Conservation (phyloP, 805 yeast species). For the Barnettozyma botsteinii region DNA sequence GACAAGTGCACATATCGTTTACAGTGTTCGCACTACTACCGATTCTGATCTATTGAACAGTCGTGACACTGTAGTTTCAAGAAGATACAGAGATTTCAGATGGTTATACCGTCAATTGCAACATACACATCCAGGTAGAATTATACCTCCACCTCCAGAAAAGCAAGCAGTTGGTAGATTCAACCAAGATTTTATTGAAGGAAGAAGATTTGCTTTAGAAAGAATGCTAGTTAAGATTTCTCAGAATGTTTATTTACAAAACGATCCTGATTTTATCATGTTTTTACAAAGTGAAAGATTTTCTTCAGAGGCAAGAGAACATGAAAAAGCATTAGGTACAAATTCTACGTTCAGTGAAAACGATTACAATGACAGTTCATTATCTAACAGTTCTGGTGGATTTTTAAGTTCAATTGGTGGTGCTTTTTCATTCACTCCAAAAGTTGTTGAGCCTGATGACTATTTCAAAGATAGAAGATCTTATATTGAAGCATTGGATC, state of each 20-base stretch:
- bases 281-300: conserved; percentile 76
- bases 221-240: conserved; percentile 78
- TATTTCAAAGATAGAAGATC: conserved; percentile 66
- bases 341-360: conserved; percentile 27
- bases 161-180: conserved; percentile 92
- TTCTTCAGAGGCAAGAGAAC: conserved; percentile 61
- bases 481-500: conserved; percentile 66
- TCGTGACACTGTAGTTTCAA: conserved; percentile 54
- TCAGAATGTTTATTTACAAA: conserved; percentile 46
- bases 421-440: conserved; percentile 59
- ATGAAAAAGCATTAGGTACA: conserved; percentile 48
- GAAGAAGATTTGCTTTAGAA: conserved; percentile 77
- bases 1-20: conserved; percentile 83
- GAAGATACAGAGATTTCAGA: conserved; percentile 88
- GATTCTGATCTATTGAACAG: conserved; percentile 25
- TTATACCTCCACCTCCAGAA: conserved; percentile 94
- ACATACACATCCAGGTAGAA: conserved; percentile 80
- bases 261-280: conserved; percentile 70
- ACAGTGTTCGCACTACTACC: conserved; percentile 64
- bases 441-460: conserved; percentile 71
- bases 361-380: conserved; percentile 29
- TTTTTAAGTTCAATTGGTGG: conserved; percentile 64
- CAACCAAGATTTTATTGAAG: conserved; percentile 84
- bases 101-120: conserved; percentile 91
- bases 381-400: conserved; percentile 37